phyloP scores from a whole-genome alignment of 768 basidiomycete genomes.

The Pisolithus tinctorius region DNA sequence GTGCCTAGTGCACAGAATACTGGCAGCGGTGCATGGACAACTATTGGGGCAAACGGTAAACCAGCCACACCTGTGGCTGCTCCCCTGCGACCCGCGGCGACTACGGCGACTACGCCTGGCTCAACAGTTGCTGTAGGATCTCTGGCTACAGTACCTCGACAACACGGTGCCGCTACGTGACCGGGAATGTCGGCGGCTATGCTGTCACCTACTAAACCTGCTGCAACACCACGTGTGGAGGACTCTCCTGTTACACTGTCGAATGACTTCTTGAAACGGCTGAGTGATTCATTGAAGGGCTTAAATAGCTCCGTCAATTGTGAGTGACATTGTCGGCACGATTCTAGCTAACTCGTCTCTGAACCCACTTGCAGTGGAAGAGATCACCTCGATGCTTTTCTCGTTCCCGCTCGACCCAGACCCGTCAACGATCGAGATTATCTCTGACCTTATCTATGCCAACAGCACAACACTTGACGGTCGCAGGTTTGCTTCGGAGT shows the following conservation, averaged over 20 bases:
- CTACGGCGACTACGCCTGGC: conserved; percentile 21
- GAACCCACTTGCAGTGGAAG: too few species aligned
- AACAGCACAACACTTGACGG: too few species aligned
- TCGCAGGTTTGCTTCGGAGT: too few species aligned
- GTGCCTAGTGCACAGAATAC: conserved; percentile 26
- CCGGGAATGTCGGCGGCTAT: conserved; percentile 16
- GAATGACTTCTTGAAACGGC: conserved; percentile 89
- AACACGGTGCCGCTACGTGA: conserved; percentile 26
- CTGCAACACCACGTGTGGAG: conserved; percentile 32
- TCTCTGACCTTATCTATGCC: too few species aligned
- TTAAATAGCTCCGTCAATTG: too few species aligned
- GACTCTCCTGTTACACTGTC: conserved; percentile 54
- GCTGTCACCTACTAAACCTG: conserved; percentile 25
- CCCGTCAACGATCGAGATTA: too few species aligned
- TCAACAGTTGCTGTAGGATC: too few species aligned
- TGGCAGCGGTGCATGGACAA: conserved; percentile 72
- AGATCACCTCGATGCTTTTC: too few species aligned
- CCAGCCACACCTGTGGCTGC: conserved; percentile 9
- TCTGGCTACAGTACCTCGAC: too few species aligned
- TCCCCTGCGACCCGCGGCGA: conserved; percentile 30
- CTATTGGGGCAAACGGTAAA: conserved; percentile 56
- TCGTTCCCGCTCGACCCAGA: too few species aligned
- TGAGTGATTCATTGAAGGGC: conserved; percentile 57
- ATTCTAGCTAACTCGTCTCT: too few species aligned
- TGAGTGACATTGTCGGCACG: too few species aligned